Evolutionary conservation across 345 rosid genomes (phyloP), one percentile per base, ranked within the genome.

Genomic region (Lepidium sativum): DNA sequence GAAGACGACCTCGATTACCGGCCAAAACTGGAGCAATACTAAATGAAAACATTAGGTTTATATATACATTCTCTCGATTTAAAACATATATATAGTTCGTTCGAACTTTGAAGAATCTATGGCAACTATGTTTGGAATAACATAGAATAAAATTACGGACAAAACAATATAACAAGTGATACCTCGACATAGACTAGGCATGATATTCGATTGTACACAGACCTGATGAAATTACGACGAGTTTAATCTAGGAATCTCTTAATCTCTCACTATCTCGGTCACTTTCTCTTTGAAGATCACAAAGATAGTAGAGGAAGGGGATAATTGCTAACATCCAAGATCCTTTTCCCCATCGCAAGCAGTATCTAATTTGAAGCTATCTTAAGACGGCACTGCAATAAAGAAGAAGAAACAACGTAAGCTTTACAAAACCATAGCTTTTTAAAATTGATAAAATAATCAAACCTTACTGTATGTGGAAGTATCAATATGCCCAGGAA

Each of bases 401-500:
- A 54, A 18, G 2, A 25, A 5, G 33, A 63, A 9, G 29, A 38
- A 16, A 27, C 29, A 16, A 4, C 6, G 6, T 27, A 5, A 27
- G 7, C 31, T 27, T 27, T 5, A 25, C 1, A 16, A 3, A n/a
- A n/a, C n/a, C 49, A 67, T 27, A 11, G 14, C n/a, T 35, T 16
- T 40, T 7, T 8, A 10, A 3, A 57, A 2, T 7, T 17, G 4
- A 21, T n/a, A 41, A 9, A 42, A 43, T 0, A 12, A 33, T 65
- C n/a, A n/a, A 39, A 4, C 63, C 98, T 48, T 75, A 92, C 95
- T 92, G 79, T 92, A 92, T 9, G 96, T 86, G 7, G 98, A 86
- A 6, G 98, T 89, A 72, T 92, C 97, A 54, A 92, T 92, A 77
- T 89, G 95, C 80, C 89, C 98, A 10, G 95, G 98, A 35, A 89